These are phyloP conservation scores for Fraxinus quadrangulata DNA, from an alignment of 257 asterid genomes.

Conservation along the genomic window DNA sequence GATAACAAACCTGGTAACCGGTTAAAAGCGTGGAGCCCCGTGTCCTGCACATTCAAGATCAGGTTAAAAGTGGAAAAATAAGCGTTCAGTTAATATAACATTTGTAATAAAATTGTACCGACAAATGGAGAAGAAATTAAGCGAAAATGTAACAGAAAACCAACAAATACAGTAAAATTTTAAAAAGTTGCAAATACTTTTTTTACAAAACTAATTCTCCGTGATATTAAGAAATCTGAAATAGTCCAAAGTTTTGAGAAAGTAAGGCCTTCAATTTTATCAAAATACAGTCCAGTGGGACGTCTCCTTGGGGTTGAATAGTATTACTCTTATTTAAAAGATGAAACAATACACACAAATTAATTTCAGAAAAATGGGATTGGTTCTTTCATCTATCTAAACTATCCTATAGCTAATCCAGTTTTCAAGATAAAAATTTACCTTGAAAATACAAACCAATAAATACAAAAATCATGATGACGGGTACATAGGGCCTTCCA, in stretches of 20 bases:
- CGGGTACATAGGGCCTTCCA: constrained; percentile 35
- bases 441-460: constrained; percentile 50
- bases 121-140: no score
- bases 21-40: neutral
- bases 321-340: neutral
- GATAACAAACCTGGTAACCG: neutral
- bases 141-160: neutral
- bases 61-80: neutral
- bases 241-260: neutral
- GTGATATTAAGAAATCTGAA: neutral
- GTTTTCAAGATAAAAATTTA: constrained; percentile 40
- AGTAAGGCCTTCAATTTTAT: no score
- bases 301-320: no score
- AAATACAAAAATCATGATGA: constrained; percentile 38
- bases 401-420: constrained; percentile 21
- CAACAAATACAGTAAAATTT: neutral
- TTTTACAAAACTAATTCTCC: neutral
- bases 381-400: constrained; percentile 18
- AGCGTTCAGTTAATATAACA: neutral
- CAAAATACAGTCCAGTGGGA: neutral
- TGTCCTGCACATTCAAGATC: neutral
- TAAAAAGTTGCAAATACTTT: neutral
- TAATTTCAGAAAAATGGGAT: constrained; percentile 14
- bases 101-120: no score
- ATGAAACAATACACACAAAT: neutral